Evolutionary conservation across 2,329 filamentous ascomycete species (phyloP).

Genomic region (Delphinella strobiligena): DNA sequence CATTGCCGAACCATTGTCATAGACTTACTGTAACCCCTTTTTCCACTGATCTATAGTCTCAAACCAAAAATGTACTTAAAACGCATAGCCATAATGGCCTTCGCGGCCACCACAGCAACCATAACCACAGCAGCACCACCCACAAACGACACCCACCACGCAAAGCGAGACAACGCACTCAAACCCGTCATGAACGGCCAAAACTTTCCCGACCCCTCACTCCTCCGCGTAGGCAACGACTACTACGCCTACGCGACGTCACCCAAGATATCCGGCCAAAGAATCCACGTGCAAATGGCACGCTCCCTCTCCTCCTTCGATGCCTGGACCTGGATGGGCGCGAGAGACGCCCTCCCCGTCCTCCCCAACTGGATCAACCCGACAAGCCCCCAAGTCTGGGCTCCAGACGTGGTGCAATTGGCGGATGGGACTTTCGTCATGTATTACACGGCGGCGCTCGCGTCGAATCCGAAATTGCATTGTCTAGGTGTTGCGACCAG

Average conservation of each 20-base stretch:
- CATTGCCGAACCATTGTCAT: too few relatives aligned
- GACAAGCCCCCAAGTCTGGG: slow-evolving; percentile 18
- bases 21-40: too few relatives aligned
- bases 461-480: slow-evolving; percentile 10
- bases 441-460: slow-evolving; percentile 17
- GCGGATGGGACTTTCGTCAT: slow-evolving; percentile 16
- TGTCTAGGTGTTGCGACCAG: slow-evolving; percentile 18
- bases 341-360: slow-evolving; percentile 20
- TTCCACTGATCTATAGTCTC: too few relatives aligned
- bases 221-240: slow-evolving; percentile 19
- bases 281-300: slow-evolving; percentile 23
- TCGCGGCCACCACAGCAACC: neutral
- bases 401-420: slow-evolving; percentile 20
- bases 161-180: neutral
- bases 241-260: slow-evolving; percentile 25
- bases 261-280: slow-evolving; percentile 11
- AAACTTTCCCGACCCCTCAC: slow-evolving; percentile 20
- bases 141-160: neutral
- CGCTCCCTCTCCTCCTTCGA: slow-evolving; percentile 19
- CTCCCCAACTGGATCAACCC: slow-evolving; percentile 18
- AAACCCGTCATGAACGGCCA: slow-evolving; percentile 5
- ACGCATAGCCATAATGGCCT: neutral
- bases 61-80: too few relatives aligned
- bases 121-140: neutral
- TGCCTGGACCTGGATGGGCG: slow-evolving; percentile 15